phyloP scores from a whole-genome alignment of 352 stramenopile species.

The Phytophthora brassicae region DNA sequence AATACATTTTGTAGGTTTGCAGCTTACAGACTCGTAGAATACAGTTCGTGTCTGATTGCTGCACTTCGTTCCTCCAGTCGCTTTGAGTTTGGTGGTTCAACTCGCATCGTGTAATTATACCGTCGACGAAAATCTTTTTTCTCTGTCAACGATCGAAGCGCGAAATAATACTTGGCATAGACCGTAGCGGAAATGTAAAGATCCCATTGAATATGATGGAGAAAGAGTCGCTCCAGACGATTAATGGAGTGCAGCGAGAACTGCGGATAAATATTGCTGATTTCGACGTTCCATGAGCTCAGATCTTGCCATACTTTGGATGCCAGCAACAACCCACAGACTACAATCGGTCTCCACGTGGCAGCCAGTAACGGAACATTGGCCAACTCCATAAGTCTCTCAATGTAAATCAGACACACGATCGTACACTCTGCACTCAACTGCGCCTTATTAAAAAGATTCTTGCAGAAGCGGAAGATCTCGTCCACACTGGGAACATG shows the following conservation, averaged over 20 bases:
- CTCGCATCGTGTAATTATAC: conserved; percentile 90
- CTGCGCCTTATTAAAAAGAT: conserved; percentile 96
- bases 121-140: conserved; percentile 89
- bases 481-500: conserved; percentile 90
- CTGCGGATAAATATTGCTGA: conserved; percentile 98
- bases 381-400: conserved; percentile 97
- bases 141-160: conserved; percentile 91
- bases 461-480: conserved; percentile 92
- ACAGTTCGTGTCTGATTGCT: conserved; percentile 79
- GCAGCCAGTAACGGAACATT: conserved; percentile 94
- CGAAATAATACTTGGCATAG: conserved; percentile 99
- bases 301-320: conserved; percentile 99
- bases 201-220: conserved; percentile 98
- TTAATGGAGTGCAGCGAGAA: conserved; percentile 98
- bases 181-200: conserved; percentile 95
- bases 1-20: conserved; percentile 6
- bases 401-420: conserved; percentile 99
- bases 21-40: conserved; percentile 81
- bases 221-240: conserved; percentile 94
- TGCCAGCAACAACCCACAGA: conserved; percentile 96
- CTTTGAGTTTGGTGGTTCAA: conserved; percentile 85
- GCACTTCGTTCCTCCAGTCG: conserved; percentile 84
- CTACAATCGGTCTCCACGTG: conserved; percentile 98
- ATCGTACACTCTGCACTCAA: conserved; percentile 98
- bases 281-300: conserved; percentile 98